Evolutionary conservation across 2,329 filamentous ascomycete genomes (phyloP).

Genomic region (Aspergillus sp.): DNA sequence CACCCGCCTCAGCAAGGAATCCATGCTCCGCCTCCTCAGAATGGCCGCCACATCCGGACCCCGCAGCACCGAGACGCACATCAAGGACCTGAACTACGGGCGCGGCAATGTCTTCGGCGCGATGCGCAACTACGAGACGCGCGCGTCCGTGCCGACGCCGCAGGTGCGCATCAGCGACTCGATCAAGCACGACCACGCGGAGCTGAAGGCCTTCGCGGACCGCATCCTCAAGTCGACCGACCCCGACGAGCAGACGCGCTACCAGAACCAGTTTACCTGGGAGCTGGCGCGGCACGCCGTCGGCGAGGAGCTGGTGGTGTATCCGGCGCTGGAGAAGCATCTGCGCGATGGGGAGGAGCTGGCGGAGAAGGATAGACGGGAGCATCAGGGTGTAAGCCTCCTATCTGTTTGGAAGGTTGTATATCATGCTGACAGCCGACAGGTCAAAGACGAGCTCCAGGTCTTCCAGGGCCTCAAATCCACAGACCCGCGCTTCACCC

Average conservation of each 20-base stretch:
- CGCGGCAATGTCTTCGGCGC: slow-evolving; percentile 5
- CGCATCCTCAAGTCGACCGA: slow-evolving; percentile 34
- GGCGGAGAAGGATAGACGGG: slow-evolving; percentile 40
- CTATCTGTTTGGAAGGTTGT: not conserved
- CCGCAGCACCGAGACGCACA: not conserved
- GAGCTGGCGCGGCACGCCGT: slow-evolving; percentile 44
- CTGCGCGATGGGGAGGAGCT: slow-evolving; percentile 36
- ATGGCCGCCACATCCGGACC: slow-evolving; percentile 1
- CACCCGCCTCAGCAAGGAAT: too few species aligned
- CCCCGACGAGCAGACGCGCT: slow-evolving; percentile 37
- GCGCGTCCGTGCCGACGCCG: slow-evolving; percentile 2
- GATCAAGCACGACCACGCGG: slow-evolving; percentile 35
- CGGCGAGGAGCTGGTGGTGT: slow-evolving; percentile 45
- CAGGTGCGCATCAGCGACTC: slow-evolving; percentile 22
- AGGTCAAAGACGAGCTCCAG: slow-evolving; percentile 44
- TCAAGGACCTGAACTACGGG: slow-evolving; percentile 2
- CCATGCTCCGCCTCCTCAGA: not conserved
- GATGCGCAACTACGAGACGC: slow-evolving; percentile 7
- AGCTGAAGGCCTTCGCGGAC: slow-evolving; percentile 35
- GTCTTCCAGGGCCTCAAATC: slow-evolving; percentile 38
- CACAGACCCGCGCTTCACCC: slow-evolving; percentile 29
- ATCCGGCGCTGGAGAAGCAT: slow-evolving; percentile 45
- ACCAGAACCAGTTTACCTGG: slow-evolving; percentile 46
- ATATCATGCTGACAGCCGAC: not conserved
- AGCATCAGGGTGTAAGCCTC: slow-evolving; percentile 31